Evolutionary conservation across 345 rosid species (phyloP).

Genomic region (Corchorus olitorius): DNA sequence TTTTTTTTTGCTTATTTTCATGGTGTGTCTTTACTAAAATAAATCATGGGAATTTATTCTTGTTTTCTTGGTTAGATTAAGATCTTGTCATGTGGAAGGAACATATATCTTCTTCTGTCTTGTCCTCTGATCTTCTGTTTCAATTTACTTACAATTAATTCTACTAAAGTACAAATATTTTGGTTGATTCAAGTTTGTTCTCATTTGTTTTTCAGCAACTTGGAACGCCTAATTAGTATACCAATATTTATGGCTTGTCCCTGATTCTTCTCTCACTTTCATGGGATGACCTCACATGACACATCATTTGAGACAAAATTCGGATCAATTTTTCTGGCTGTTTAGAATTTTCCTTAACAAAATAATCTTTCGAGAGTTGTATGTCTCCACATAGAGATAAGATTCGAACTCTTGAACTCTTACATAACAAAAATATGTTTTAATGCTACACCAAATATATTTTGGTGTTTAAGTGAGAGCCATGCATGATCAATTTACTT

Average conservation of each 20-base stretch:
- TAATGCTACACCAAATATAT: too few species aligned
- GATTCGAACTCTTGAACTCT: too few species aligned
- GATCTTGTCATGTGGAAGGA: conserved; percentile 2
- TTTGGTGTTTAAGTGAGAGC: too few species aligned
- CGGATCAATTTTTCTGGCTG: too few species aligned
- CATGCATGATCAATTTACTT: too few species aligned
- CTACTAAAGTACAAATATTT: background rate
- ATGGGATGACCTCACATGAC: too few species aligned
- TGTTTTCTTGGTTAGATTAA: background rate
- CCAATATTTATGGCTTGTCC: background rate
- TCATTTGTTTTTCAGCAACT: background rate
- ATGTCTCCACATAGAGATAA: too few species aligned
- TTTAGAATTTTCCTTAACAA: too few species aligned
- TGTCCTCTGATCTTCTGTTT: background rate
- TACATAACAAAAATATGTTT: too few species aligned
- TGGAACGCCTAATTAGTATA: background rate
- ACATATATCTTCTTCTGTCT: conserved; percentile 1
- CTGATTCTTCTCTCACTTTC: too few species aligned
- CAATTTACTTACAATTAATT: background rate
- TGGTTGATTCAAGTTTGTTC: background rate
- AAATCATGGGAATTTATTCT: conserved; percentile 9
- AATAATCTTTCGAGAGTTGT: background rate
- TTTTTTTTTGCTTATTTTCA: background rate
- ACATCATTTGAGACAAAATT: too few species aligned
- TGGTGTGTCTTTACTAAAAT: background rate